Evolutionary conservation across 306 rosid genomes (phyloP).

Genomic region (Cicer judaicum): DNA sequence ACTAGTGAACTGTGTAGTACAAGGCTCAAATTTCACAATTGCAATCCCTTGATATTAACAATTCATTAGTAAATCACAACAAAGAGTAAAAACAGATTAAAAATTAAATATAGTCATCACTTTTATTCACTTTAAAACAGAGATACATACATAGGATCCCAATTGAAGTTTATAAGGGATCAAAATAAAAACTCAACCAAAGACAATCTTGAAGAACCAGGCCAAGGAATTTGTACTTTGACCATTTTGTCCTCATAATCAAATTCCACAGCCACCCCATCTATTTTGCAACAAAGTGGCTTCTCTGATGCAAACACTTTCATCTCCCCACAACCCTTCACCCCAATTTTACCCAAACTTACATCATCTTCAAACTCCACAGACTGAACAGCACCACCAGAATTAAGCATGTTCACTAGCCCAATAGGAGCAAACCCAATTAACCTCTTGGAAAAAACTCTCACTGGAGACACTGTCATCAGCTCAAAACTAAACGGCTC

Average conservation of each 20-base stretch:
- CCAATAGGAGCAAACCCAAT: conserved; percentile 72
- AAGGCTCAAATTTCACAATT: too few species aligned
- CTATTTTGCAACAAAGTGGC: conserved; percentile 59
- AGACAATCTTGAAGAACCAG: conserved; percentile 47
- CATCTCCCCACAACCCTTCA: conserved; percentile 66
- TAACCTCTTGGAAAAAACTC: conserved; percentile 37
- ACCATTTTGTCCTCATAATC: conserved; percentile 57
- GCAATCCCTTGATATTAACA: too few species aligned
- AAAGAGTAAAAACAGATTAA: not conserved
- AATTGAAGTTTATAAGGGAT: conserved; percentile 7
- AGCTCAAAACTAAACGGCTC: conserved; percentile 70
- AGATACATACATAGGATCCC: conserved; percentile 16
- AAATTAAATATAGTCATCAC: not conserved
- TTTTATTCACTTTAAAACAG: not conserved
- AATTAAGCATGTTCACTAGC: conserved; percentile 73
- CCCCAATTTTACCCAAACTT: conserved; percentile 47
- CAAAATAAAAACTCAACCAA: conserved; percentile 61
- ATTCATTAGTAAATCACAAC: not conserved
- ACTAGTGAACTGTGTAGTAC: too few species aligned
- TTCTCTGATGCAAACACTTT: conserved; percentile 60
- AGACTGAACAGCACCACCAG: conserved; percentile 64
- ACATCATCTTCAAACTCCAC: conserved; percentile 50
- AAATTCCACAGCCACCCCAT: conserved; percentile 55
- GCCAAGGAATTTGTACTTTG: conserved; percentile 58
- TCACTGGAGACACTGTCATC: conserved; percentile 63